Conservation (phyloP, 2,329 filamentous ascomycete species). For the Ophiocordyceps camponoti-leonardi region DNA sequence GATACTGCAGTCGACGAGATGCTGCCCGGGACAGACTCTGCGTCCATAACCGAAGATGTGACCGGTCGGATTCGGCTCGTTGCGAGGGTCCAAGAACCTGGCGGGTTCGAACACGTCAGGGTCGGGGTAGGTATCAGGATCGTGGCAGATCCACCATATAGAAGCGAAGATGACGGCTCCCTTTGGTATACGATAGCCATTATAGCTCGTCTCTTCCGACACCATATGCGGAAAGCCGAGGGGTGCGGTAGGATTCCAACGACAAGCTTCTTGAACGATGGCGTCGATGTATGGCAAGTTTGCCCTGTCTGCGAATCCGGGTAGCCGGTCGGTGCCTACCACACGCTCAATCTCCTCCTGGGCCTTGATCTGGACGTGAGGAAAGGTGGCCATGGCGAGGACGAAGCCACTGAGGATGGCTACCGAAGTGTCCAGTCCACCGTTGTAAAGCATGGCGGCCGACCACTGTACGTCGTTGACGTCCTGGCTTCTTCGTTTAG, state of each 20-base stretch:
- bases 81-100: constrained; percentile 10
- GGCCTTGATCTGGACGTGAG: constrained; percentile 21
- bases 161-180: constrained; percentile 9
- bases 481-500: not conserved
- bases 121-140: constrained; percentile 44
- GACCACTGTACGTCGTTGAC: constrained; percentile 1
- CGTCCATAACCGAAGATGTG: constrained; percentile 19
- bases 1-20: constrained; percentile 13
- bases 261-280: constrained; percentile 12
- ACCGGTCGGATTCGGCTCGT: constrained; percentile 12
- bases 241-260: constrained; percentile 15
- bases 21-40: constrained; percentile 15
- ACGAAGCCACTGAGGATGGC: constrained; percentile 13
- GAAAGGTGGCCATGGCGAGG: constrained; percentile 27
- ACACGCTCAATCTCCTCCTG: constrained; percentile 24
- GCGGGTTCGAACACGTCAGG: constrained; percentile 16
- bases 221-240: constrained; percentile 21
- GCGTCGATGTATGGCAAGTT: constrained; percentile 23
- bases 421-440: constrained; percentile 4
- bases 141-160: constrained; percentile 32
- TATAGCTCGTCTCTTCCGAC: constrained; percentile 9
- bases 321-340: constrained; percentile 22
- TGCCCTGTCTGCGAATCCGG: constrained; percentile 21
- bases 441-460: constrained; percentile 1
- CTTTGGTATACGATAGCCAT: constrained; percentile 11